phyloP scores from a whole-genome alignment of 768 basidiomycete species.

The Lactifluus pinguis region DNA sequence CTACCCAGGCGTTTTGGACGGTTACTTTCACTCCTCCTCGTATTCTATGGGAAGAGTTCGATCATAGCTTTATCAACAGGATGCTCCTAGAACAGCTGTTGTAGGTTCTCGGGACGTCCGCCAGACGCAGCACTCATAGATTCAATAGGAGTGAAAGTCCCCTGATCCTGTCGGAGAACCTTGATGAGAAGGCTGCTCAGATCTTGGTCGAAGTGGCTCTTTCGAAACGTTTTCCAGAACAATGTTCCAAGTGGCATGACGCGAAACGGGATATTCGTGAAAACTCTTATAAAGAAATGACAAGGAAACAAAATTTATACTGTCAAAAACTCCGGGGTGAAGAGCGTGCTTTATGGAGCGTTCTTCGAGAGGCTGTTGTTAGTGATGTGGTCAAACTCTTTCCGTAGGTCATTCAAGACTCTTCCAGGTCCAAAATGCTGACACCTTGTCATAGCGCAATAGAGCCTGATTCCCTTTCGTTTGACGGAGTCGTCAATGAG shows the following conservation, averaged over 20 bases:
- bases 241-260: background rate
- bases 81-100: background rate
- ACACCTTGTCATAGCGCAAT: background rate
- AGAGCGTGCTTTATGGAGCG: background rate
- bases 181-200: background rate
- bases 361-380: background rate
- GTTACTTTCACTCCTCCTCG: background rate
- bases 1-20: slow-evolving; percentile 13
- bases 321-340: background rate
- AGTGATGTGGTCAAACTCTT: too few relatives aligned
- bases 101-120: background rate
- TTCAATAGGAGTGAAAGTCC: background rate
- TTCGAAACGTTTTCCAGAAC: background rate
- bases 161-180: background rate
- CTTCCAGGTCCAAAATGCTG: background rate
- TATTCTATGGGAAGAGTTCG: background rate
- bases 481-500: too few relatives aligned
- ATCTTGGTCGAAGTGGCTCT: background rate
- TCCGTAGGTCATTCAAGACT: background rate
- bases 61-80: fast-evolving
- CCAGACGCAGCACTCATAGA: background rate
- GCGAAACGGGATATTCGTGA: background rate
- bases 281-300: background rate
- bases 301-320: background rate
- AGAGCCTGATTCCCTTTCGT: background rate